phyloP scores from a whole-genome alignment of 345 rosid species.

The Adansonia digitata region DNA sequence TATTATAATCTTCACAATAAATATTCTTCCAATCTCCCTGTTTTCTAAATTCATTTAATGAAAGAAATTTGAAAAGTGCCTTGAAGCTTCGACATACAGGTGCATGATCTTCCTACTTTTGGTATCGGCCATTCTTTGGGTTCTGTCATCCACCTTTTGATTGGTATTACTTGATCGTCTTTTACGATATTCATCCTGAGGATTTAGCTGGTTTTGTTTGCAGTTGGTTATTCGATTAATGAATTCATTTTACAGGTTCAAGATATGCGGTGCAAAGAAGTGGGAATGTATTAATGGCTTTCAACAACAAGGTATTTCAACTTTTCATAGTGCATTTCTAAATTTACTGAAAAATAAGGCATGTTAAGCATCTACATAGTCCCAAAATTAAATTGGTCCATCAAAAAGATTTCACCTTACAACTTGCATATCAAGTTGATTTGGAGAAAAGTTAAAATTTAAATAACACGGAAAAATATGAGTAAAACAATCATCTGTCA shows the following conservation, averaged over 20 bases:
- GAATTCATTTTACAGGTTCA: constrained; percentile 55
- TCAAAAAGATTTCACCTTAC: background rate
- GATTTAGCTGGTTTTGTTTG: constrained; percentile 10
- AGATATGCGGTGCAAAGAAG: constrained; percentile 90
- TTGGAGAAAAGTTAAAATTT: background rate
- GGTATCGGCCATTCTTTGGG: constrained; percentile 97
- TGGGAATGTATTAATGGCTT: constrained; percentile 86
- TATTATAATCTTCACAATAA: background rate
- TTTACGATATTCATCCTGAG: background rate
- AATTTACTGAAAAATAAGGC: background rate
- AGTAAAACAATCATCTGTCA: background rate
- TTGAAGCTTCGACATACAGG: constrained; percentile 34
- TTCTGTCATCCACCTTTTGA: constrained; percentile 88
- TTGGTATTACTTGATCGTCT: constrained; percentile 44
- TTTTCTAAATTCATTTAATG: background rate
- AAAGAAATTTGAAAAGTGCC: background rate
- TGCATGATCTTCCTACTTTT: constrained; percentile 81
- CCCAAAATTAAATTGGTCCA: background rate
- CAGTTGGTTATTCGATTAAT: constrained; percentile 21
- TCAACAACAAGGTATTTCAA: constrained; percentile 82
- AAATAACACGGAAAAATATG: background rate
- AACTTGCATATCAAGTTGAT: constrained; percentile 3
- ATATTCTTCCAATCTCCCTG: background rate
- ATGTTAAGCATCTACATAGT: background rate
- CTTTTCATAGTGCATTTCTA: background rate